Conservation (phyloP, 1,284 basidiomycete species). For the Singerocomus rubriflavus region DNA sequence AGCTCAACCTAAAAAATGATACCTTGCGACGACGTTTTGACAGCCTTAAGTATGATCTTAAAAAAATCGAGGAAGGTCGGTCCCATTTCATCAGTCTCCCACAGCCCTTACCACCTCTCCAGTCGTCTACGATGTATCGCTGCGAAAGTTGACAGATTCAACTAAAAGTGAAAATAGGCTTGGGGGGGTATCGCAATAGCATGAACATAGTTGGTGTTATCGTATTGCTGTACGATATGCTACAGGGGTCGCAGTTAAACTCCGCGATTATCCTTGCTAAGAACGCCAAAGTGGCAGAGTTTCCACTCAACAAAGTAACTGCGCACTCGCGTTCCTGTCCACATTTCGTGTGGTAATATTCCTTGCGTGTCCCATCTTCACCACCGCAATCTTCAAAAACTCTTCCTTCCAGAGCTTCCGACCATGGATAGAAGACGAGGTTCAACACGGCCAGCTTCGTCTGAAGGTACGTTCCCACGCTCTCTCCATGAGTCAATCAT, state of each 20-base stretch:
- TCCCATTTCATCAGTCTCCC: conserved; percentile 5
- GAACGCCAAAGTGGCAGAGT: conserved; percentile 10
- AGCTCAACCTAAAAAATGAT: conserved; percentile 92
- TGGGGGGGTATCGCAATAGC: not conserved
- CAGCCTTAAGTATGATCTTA: conserved; percentile 83
- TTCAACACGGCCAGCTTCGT: conserved; percentile 34
- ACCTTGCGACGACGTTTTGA: conserved; percentile 75
- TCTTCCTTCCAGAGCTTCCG: not conserved
- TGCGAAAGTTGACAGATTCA: conserved; percentile 57
- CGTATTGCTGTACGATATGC: not conserved
- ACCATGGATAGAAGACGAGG: conserved; percentile 32
- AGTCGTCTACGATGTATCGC: conserved; percentile 85
- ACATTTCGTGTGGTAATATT: conserved; percentile 10
- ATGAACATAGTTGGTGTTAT: not conserved
- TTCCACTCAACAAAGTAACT: conserved; percentile 11
- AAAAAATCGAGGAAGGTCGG: conserved; percentile 86
- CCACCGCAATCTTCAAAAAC: conserved; percentile 3
- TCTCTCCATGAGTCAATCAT: conserved; percentile 7
- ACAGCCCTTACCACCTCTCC: conserved; percentile 8
- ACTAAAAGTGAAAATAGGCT: conserved; percentile 3
- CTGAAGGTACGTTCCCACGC: conserved; percentile 35
- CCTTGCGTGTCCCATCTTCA: conserved; percentile 2
- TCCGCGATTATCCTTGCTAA: conserved; percentile 22
- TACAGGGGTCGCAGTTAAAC: conserved; percentile 6
- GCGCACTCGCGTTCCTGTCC: not conserved